Conservation (phyloP, 2,329 filamentous ascomycete genomes). For the Aspergillus sp. region DNA sequence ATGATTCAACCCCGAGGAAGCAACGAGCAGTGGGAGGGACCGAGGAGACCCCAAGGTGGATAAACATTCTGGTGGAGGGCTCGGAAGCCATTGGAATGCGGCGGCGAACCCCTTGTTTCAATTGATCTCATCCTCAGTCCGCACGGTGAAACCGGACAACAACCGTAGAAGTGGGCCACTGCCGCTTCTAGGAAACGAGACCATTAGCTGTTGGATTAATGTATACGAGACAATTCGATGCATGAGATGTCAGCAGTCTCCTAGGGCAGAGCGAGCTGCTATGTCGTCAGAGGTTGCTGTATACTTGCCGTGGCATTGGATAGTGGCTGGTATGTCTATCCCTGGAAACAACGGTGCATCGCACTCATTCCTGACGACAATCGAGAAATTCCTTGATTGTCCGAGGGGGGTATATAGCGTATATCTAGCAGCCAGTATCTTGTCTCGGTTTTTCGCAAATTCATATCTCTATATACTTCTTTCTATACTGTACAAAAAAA, state of each 20-base stretch:
- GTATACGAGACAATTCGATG: background rate
- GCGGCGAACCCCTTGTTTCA: background rate
- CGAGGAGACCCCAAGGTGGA: background rate
- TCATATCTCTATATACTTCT: background rate
- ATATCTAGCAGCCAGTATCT: too few relatives aligned
- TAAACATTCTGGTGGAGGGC: background rate
- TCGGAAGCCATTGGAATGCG: background rate
- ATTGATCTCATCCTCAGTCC: background rate
- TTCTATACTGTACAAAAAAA: background rate
- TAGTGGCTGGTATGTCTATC: too few relatives aligned
- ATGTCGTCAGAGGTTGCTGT: too few relatives aligned
- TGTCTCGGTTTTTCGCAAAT: too few relatives aligned
- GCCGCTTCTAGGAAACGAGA: background rate
- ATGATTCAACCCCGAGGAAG: background rate
- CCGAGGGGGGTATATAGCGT: too few relatives aligned
- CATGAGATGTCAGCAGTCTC: background rate
- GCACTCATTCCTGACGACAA: too few relatives aligned
- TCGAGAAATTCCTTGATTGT: too few relatives aligned
- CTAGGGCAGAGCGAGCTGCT: background rate
- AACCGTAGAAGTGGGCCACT: background rate
- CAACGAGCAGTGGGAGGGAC: background rate
- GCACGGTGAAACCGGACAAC: background rate
- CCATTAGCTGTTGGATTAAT: background rate
- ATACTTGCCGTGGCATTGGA: too few relatives aligned
- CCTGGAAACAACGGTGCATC: too few relatives aligned